phyloP scores from a whole-genome alignment of 352 stramenopile species.

The Phytophthora hybrid region DNA sequence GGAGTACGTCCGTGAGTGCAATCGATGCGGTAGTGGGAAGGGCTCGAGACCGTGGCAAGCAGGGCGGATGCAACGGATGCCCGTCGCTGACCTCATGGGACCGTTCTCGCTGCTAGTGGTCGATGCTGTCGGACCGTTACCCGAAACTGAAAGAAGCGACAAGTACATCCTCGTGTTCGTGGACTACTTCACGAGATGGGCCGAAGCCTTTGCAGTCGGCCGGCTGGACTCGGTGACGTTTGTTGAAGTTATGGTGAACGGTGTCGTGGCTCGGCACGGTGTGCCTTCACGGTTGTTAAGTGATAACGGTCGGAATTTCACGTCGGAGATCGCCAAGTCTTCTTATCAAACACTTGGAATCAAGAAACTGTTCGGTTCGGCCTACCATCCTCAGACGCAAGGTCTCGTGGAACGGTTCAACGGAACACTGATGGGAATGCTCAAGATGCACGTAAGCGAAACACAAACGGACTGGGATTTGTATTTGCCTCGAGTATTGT shows the following conservation, averaged over 20 bases:
- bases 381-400: slow-evolving; percentile 12
- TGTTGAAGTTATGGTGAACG: slow-evolving; percentile 5
- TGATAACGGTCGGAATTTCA: slow-evolving; percentile 14
- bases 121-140: neutral
- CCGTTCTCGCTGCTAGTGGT: slow-evolving; percentile 3
- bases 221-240: neutral
- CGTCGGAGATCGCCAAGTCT: slow-evolving; percentile 4
- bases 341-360: slow-evolving; percentile 9
- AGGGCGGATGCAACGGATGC: slow-evolving; percentile 15
- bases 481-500: slow-evolving; percentile 7
- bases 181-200: neutral
- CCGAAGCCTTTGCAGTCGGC: neutral
- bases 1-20: slow-evolving; percentile 1
- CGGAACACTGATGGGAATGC: slow-evolving; percentile 5
- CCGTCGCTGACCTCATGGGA: slow-evolving; percentile 2
- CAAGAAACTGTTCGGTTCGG: slow-evolving; percentile 12
- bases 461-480: slow-evolving; percentile 15
- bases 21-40: neutral
- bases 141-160: neutral
- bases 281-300: slow-evolving; percentile 8
- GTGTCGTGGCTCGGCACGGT: slow-evolving; percentile 2
- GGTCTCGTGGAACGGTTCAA: slow-evolving; percentile 11
- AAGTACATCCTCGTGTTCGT: slow-evolving; percentile 4
- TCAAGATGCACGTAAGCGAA: neutral
- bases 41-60: slow-evolving; percentile 5